Conservation (phyloP, 768 basidiomycete genomes). For the Lactarius pseudohatsudake region DNA sequence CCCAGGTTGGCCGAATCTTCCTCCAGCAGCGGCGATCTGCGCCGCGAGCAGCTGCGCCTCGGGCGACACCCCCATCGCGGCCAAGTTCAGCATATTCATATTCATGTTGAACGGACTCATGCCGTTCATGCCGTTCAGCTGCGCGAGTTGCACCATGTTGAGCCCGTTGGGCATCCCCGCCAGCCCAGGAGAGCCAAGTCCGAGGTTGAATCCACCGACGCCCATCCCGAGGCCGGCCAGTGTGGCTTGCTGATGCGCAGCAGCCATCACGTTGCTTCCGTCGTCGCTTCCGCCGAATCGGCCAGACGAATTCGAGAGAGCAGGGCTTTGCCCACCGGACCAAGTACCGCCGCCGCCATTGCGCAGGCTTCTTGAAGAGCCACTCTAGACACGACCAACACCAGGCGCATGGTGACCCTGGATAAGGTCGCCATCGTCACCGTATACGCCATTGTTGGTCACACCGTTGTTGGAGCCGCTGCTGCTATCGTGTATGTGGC, state of each 20-base stretch:
- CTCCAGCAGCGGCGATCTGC: too few species aligned
- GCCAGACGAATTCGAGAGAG: constrained; percentile 50
- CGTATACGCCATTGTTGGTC: constrained; percentile 44
- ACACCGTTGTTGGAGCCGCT: too few species aligned
- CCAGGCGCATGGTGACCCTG: constrained; percentile 66
- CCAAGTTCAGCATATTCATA: too few species aligned
- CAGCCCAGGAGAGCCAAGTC: constrained; percentile 37
- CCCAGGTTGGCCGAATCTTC: too few species aligned
- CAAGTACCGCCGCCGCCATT: constrained; percentile 46
- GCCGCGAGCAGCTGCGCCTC: too few species aligned
- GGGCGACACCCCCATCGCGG: too few species aligned
- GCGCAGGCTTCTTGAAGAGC: constrained; percentile 46
- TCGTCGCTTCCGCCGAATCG: constrained; percentile 48
- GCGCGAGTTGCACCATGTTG: constrained; percentile 40
- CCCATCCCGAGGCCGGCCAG: constrained; percentile 44
- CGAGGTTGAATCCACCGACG: constrained; percentile 46
- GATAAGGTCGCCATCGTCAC: constrained; percentile 54
- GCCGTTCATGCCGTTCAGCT: constrained; percentile 20
- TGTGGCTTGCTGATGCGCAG: constrained; percentile 35
- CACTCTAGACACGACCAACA: constrained; percentile 52
- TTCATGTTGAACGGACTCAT: constrained; percentile 29
- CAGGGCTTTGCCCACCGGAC: constrained; percentile 56
- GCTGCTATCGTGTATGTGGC: too few species aligned
- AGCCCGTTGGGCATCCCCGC: constrained; percentile 33
- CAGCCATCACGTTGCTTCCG: constrained; percentile 35